Percentiles rank a stretch among this genome's conserved stretches.
Evolutionary conservation across 2,329 filamentous ascomycete genomes (phyloP).

Genomic region (Ophiostoma ulmi): DNA sequence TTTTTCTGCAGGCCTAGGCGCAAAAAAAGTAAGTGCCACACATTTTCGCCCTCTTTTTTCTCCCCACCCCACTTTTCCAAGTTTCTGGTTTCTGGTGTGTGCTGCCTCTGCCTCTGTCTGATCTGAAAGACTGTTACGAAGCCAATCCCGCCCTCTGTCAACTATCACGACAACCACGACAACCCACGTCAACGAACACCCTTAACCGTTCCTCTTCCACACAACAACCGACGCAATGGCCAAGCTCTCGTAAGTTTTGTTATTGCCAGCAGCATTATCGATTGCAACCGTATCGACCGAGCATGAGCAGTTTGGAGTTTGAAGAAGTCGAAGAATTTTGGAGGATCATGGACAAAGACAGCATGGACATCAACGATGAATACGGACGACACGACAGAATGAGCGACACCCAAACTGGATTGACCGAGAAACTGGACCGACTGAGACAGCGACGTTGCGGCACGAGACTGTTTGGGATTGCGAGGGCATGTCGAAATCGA

Average conservation of each 20-base stretch:
- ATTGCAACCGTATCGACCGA: background rate
- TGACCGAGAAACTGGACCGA: background rate
- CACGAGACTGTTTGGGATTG: background rate
- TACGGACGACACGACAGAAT: background rate
- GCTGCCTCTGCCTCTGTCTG: conserved; percentile 1
- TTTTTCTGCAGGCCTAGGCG: conserved; percentile 11
- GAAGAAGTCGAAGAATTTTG: background rate
- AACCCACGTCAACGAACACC: conserved; percentile 15
- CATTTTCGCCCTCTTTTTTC: conserved; percentile 14
- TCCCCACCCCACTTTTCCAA: background rate
- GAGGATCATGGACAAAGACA: background rate
- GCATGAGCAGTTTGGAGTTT: background rate
- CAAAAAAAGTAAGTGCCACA: conserved; percentile 17
- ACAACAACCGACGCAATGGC: conserved; percentile 44
- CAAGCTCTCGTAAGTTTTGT: conserved; percentile 55
- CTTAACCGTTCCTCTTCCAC: conserved; percentile 10
- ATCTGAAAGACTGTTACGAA: conserved; percentile 1
- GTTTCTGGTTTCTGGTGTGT: background rate
- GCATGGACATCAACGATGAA: background rate
- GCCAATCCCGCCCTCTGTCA: background rate
- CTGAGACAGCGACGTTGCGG: background rate
- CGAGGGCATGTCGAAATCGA: background rate
- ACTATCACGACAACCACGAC: conserved; percentile 14
- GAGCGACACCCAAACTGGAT: background rate
- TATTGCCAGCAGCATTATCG: conserved; percentile 15